These are phyloP conservation scores for Stachybotrys echinatus DNA, from an alignment of 2,329 filamentous ascomycete species.

Conservation along the genomic window DNA sequence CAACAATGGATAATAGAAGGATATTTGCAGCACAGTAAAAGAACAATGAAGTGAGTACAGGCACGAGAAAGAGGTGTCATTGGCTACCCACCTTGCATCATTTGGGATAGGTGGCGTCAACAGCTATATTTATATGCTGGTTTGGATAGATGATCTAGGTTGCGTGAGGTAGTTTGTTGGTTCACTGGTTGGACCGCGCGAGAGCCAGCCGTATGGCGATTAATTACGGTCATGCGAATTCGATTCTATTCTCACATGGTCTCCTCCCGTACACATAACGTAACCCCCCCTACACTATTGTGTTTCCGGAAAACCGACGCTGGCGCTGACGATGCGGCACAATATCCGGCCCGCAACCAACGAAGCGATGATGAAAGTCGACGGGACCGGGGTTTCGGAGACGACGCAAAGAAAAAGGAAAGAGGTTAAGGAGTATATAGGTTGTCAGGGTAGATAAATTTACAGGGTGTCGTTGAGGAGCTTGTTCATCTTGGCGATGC, in stretches of 20 bases:
- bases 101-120: too few relatives aligned
- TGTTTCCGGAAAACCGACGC: neutral
- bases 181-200: neutral
- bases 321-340: neutral
- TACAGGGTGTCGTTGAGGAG: conserved; percentile 94
- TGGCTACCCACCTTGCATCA: too few relatives aligned
- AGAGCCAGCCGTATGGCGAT: too few relatives aligned
- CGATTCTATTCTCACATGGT: neutral
- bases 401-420: conserved; percentile 14
- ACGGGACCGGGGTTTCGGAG: neutral
- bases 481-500: conserved; percentile 99
- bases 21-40: neutral
- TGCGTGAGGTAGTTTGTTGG: neutral
- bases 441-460: conserved; percentile 33
- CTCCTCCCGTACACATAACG: neutral
- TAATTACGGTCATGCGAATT: neutral
- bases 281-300: neutral
- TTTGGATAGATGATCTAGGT: neutral
- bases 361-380: neutral
- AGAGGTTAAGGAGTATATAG: conserved; percentile 11
- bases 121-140: too few relatives aligned
- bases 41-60: neutral
- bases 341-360: neutral
- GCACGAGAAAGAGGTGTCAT: too few relatives aligned
- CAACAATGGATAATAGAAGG: neutral